A percentile compares a stretch with the other conserved stretches of the same genome.
phyloP scores from a whole-genome alignment of 2,329 filamentous ascomycete genomes.

The Aspergillus viridinutans region DNA sequence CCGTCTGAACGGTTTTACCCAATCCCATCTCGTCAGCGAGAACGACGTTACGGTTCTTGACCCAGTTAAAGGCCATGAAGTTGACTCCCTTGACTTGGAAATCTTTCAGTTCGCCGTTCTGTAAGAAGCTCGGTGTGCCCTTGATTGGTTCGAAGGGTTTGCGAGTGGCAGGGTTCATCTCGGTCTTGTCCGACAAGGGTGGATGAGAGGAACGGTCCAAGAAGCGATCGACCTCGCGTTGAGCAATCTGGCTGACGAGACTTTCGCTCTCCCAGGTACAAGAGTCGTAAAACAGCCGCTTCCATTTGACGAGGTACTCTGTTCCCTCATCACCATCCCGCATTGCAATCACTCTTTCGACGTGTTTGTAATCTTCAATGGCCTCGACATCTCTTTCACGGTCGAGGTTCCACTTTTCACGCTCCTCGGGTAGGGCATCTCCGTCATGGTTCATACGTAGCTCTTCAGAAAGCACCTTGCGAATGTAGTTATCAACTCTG shows the following conservation, averaged over 20 bases:
- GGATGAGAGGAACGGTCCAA: constrained; percentile 77
- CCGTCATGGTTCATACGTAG: constrained; percentile 70
- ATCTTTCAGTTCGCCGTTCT: constrained; percentile 76
- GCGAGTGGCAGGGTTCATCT: constrained; percentile 71
- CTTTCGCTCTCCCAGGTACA: constrained; percentile 88
- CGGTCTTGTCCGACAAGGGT: constrained; percentile 72
- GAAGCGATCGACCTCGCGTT: constrained; percentile 87
- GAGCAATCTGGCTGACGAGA: constrained; percentile 71
- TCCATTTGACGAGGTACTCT: constrained; percentile 97
- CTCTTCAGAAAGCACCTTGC: constrained; percentile 75
- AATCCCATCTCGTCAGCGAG: constrained; percentile 98
- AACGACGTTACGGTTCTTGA: constrained; percentile 88
- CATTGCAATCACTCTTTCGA: constrained; percentile 85
- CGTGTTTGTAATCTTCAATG: constrained; percentile 82
- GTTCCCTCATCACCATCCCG: constrained; percentile 73
- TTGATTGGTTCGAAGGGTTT: constrained; percentile 68
- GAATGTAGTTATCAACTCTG: constrained; percentile 91
- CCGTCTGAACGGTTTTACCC: constrained; percentile 96
- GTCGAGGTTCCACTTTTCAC: constrained; percentile 92
- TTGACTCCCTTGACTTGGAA: constrained; percentile 95
- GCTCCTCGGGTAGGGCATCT: constrained; percentile 75
- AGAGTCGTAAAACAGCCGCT: constrained; percentile 84
- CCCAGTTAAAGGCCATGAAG: constrained; percentile 96
- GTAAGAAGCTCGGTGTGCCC: constrained; percentile 79
- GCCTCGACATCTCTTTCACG: constrained; percentile 86